These are phyloP conservation scores for Colletotrichum sp. DNA, from an alignment of 2,329 filamentous ascomycete genomes.

Conservation along the genomic window DNA sequence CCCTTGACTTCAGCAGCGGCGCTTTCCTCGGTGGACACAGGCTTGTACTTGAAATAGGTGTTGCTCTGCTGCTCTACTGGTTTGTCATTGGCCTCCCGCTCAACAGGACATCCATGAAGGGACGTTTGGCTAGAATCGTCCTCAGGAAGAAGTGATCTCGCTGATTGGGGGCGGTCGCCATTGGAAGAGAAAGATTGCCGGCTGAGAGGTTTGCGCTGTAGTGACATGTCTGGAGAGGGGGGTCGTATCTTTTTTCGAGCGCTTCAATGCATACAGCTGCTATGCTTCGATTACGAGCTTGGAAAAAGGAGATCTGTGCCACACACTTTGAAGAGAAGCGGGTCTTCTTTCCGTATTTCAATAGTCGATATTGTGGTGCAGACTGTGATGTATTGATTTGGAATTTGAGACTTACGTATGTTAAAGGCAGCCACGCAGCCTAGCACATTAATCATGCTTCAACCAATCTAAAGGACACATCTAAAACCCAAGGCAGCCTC, in stretches of 20 bases:
- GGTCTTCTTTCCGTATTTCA: too few species aligned
- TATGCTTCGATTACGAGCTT: neutral
- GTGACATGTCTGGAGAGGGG: neutral
- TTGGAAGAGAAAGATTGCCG: neutral
- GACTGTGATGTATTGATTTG: rapidly evolving
- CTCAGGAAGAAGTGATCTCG: neutral
- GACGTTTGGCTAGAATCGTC: neutral
- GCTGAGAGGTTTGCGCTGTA: neutral
- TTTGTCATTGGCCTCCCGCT: neutral
- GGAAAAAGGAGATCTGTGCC: rapidly evolving
- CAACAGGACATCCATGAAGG: neutral
- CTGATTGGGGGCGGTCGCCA: rapidly evolving
- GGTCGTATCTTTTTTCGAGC: neutral
- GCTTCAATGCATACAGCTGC: rapidly evolving
- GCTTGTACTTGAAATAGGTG: neutral
- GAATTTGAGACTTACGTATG: rapidly evolving
- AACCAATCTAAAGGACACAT: too few species aligned
- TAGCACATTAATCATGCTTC: rapidly evolving
- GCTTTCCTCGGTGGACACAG: rapidly evolving
- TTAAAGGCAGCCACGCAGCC: too few species aligned
- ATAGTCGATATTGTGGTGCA: too few species aligned
- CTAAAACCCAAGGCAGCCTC: too few species aligned
- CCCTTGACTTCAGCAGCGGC: neutral
- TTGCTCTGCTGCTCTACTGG: neutral
- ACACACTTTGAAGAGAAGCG: too few species aligned